These are phyloP conservation scores for Leccinum rimulosum DNA, from an alignment of 768 basidiomycete genomes.

Conservation along the genomic window DNA sequence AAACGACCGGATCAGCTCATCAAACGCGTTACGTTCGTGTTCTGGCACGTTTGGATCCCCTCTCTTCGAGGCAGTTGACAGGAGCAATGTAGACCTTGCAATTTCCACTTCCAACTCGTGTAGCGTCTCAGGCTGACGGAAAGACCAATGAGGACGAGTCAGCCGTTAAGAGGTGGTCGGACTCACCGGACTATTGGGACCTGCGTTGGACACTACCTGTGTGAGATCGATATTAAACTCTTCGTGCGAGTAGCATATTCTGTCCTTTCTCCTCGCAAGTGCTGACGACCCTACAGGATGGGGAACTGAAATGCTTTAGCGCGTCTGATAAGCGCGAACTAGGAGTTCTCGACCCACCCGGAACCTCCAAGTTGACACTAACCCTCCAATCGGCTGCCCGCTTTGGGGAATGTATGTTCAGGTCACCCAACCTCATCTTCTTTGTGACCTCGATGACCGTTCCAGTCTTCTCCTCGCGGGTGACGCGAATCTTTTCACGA, in stretches of 20 bases:
- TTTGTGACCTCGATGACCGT: constrained; percentile 63
- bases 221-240: constrained; percentile 93
- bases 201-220: constrained; percentile 66
- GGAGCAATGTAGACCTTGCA: constrained; percentile 64
- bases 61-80: constrained; percentile 69
- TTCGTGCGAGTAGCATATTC: constrained; percentile 92
- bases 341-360: constrained; percentile 50
- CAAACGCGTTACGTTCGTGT: constrained; percentile 72
- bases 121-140: constrained; percentile 50
- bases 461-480: constrained; percentile 72
- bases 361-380: constrained; percentile 89
- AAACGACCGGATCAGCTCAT: constrained; percentile 88
- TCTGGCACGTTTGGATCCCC: constrained; percentile 58
- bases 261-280: constrained; percentile 76
- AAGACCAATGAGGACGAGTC: constrained; percentile 1
- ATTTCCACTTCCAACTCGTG: constrained; percentile 94
- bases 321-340: background rate
- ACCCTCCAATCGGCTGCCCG: constrained; percentile 87
- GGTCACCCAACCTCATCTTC: constrained; percentile 81
- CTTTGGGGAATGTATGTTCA: constrained; percentile 86
- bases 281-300: constrained; percentile 65
- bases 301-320: constrained; percentile 42
- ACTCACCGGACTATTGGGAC: constrained; percentile 51
- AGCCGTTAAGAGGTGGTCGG: background rate
- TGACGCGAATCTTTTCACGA: constrained; percentile 73